phyloP scores from a whole-genome alignment of 345 rosid genomes.

The Sisymbrium irio region DNA sequence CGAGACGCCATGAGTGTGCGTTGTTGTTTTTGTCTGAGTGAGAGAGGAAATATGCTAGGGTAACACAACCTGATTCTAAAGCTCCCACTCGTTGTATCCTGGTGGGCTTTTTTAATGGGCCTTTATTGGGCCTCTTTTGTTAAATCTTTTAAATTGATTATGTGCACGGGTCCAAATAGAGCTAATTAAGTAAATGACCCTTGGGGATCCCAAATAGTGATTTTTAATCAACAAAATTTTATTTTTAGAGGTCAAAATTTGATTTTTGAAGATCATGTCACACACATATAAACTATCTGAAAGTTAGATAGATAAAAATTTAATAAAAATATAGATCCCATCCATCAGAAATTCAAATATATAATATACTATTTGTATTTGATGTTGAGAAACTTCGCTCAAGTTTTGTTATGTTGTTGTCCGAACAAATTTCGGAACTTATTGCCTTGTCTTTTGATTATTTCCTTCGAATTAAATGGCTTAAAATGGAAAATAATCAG shows the following conservation, averaged over 20 bases:
- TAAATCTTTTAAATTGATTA: neutral
- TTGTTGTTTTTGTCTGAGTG: constrained; percentile 29
- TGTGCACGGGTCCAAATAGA: neutral
- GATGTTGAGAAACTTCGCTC: neutral
- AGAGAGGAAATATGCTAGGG: constrained; percentile 35
- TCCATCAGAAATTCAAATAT: too few species aligned
- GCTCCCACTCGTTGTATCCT: neutral
- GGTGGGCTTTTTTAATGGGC: constrained; percentile 8
- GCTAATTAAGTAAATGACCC: neutral
- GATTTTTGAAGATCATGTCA: neutral
- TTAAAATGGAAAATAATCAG: neutral
- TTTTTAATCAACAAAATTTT: neutral
- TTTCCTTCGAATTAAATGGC: neutral
- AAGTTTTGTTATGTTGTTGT: constrained; percentile 4
- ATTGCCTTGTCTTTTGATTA: neutral
- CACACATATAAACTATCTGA: neutral
- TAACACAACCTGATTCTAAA: neutral
- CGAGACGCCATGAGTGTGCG: constrained; percentile 69
- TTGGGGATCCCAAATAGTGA: neutral
- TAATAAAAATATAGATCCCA: neutral
- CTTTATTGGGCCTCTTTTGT: neutral
- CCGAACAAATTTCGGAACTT: neutral
- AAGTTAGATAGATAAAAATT: neutral
- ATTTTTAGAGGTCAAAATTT: neutral
- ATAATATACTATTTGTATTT: neutral